These are phyloP conservation scores for Nemania sp. DNA, from an alignment of 2,329 filamentous ascomycete genomes.

Conservation along the genomic window DNA sequence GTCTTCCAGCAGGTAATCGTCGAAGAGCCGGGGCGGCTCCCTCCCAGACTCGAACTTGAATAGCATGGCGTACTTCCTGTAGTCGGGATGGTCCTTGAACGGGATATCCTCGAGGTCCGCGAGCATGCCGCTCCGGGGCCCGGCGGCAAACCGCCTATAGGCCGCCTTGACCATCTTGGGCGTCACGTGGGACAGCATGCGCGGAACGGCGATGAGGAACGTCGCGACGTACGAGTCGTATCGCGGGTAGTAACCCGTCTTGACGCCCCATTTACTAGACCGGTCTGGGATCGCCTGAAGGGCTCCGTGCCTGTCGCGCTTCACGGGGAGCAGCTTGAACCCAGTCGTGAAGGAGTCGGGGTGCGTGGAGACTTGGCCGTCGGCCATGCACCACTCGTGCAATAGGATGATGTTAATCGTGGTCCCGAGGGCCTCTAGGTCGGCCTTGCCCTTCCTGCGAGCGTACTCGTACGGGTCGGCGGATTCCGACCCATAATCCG, in stretches of 20 bases:
- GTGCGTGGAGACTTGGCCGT: not conserved
- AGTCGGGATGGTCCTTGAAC: not conserved
- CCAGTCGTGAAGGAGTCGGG: not conserved
- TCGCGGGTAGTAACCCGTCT: conserved; percentile 1
- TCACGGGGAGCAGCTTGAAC: conserved; percentile 1
- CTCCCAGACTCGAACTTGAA: conserved; percentile 5
- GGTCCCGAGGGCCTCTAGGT: not conserved
- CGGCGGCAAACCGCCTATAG: not conserved
- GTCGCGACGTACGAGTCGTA: conserved; percentile 3
- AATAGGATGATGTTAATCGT: conserved; percentile 4
- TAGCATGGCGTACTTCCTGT: not conserved
- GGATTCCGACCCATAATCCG: too few species aligned
- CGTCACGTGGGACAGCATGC: not conserved
- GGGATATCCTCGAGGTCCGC: not conserved
- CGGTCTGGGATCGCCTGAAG: not conserved
- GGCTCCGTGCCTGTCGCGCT: not conserved
- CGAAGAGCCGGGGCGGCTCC: not conserved
- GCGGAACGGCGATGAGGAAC: conserved; percentile 3
- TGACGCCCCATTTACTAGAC: conserved; percentile 5
- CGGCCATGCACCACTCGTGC: conserved; percentile 1
- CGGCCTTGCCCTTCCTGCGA: not conserved
- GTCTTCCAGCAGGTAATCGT: conserved; percentile 8
- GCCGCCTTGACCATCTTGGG: not conserved
- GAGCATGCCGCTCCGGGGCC: not conserved
- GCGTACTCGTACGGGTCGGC: not conserved